These are phyloP conservation scores for Leonotis leonurus DNA, from an alignment of 257 asterid species.

Conservation along the genomic window DNA sequence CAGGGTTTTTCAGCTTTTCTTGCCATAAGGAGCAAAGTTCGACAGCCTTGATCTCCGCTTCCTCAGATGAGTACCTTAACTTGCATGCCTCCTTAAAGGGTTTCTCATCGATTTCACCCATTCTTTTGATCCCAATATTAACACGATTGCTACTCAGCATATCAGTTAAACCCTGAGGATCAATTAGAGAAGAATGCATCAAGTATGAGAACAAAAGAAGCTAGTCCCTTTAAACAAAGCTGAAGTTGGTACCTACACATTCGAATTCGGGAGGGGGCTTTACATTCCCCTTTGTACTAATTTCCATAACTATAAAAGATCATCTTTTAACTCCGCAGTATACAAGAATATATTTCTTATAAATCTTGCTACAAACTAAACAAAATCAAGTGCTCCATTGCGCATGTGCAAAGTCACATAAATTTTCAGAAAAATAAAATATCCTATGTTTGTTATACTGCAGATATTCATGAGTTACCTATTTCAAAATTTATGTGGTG, in stretches of 20 bases:
- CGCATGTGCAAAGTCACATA: neutral
- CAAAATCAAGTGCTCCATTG: neutral
- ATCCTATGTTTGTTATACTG: neutral
- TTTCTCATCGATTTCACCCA: conserved; percentile 74
- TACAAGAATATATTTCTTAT: neutral
- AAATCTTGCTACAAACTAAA: neutral
- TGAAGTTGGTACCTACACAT: too few relatives aligned
- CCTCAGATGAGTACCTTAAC: conserved; percentile 36
- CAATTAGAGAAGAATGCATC: neutral
- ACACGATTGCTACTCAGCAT: conserved; percentile 37
- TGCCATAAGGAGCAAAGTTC: conserved; percentile 64
- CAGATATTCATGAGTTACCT: neutral
- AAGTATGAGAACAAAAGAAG: neutral
- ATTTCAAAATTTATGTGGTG: neutral
- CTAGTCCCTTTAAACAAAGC: neutral
- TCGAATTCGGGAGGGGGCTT: too few relatives aligned
- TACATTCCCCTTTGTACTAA: neutral
- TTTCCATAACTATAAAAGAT: neutral
- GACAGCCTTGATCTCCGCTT: conserved; percentile 47
- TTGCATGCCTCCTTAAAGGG: conserved; percentile 50
- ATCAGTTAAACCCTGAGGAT: conserved; percentile 44
- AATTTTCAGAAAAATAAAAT: neutral
- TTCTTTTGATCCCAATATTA: conserved; percentile 60
- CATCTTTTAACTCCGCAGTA: neutral
- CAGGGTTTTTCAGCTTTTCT: conserved; percentile 43